These are phyloP conservation scores for Saccharomycopsis fodiens DNA, from an alignment of 805 yeast species.

Conservation along the genomic window DNA sequence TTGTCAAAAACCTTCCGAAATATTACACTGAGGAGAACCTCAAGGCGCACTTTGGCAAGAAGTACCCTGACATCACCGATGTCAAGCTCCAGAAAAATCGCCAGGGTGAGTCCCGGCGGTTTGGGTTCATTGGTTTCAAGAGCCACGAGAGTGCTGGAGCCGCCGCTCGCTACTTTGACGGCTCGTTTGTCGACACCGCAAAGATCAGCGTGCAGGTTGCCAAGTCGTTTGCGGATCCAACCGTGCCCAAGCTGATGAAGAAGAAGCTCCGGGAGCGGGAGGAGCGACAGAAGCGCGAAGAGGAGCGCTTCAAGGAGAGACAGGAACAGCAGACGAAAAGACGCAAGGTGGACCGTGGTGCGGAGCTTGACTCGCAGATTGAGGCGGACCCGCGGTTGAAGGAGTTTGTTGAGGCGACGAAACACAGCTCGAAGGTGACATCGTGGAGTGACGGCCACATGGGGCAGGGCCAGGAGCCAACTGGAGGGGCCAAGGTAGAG, in stretches of 20 bases:
- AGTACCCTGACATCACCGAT: conserved; percentile 60
- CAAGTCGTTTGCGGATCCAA: conserved; percentile 77
- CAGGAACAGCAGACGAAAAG: conserved; percentile 32
- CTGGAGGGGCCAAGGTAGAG: conserved; percentile 8
- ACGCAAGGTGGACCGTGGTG: conserved; percentile 22
- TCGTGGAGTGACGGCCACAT: conserved; percentile 63
- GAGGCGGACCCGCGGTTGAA: conserved; percentile 56
- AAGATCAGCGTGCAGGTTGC: conserved; percentile 75
- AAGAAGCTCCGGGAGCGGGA: conserved; percentile 45
- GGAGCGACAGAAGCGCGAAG: conserved; percentile 38
- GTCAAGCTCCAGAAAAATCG: conserved; percentile 75
- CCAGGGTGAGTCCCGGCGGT: conserved; percentile 82
- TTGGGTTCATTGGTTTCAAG: conserved; percentile 87
- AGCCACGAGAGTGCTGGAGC: conserved; percentile 64
- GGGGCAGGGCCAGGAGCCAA: conserved; percentile 22
- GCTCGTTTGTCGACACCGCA: conserved; percentile 77
- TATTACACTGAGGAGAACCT: conserved; percentile 59
- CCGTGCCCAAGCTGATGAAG: conserved; percentile 60
- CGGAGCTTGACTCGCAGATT: conserved; percentile 51
- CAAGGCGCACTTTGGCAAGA: conserved; percentile 39
- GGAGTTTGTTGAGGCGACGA: conserved; percentile 80
- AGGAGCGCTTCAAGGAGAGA: conserved; percentile 39
- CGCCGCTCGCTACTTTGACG: conserved; percentile 70
- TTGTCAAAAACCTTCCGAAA: conserved; percentile 68
- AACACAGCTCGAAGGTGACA: conserved; percentile 59